Conservation (phyloP, 73 alveolate genomes). For the Paramecium sexaurelia region DNA sequence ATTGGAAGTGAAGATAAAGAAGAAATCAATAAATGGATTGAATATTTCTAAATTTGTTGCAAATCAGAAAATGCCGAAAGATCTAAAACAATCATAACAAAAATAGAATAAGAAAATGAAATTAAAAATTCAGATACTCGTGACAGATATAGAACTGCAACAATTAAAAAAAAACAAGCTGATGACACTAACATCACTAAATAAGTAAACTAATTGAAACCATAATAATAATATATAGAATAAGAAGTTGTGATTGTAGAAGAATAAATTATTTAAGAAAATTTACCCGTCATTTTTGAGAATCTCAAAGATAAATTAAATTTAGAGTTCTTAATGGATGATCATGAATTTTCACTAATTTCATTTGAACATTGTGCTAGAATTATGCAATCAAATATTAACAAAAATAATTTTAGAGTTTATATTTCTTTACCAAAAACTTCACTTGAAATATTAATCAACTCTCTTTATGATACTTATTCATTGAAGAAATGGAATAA, state of each 20-base stretch:
- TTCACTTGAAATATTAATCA: background rate
- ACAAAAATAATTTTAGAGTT: slow-evolving; percentile 24
- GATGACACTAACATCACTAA: background rate
- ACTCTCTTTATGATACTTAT: slow-evolving; percentile 23
- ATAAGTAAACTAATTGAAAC: background rate
- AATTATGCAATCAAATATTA: slow-evolving; percentile 28
- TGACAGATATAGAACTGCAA: background rate
- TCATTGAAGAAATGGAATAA: slow-evolving; percentile 3
- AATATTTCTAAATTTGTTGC: background rate
- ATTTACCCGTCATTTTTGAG: background rate
- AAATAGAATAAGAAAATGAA: background rate
- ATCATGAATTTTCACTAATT: background rate
- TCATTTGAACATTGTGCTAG: slow-evolving; percentile 42
- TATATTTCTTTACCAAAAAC: background rate
- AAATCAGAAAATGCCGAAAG: background rate
- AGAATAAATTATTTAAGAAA: background rate
- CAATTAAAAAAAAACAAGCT: background rate
- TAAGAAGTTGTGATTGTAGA: background rate
- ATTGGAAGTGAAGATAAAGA: slow-evolving; percentile 37
- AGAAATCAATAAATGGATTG: slow-evolving; percentile 25
- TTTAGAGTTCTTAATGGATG: background rate
- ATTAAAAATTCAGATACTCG: background rate
- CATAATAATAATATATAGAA: background rate
- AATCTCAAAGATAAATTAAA: background rate
- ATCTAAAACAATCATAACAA: background rate